Percentiles rank a stretch among this genome's conserved stretches.
Conservation (phyloP, 2,329 filamentous ascomycete species). For the Ophiocordyceps camponoti-rufipedis region DNA sequence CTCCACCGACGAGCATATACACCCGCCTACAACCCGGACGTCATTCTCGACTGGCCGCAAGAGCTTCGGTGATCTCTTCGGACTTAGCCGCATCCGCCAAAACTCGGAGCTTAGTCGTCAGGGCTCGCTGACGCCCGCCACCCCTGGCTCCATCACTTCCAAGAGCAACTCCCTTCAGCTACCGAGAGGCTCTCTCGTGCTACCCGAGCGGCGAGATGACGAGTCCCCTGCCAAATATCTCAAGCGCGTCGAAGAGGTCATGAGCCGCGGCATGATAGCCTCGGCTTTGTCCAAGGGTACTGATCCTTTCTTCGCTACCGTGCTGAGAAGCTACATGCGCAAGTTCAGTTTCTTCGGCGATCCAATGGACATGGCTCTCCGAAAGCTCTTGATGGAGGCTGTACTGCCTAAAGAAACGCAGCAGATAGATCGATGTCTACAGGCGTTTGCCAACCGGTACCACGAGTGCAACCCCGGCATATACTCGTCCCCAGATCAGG, state of each 20-base stretch:
- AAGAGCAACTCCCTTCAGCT: slow-evolving; percentile 74
- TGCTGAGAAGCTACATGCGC: slow-evolving; percentile 87
- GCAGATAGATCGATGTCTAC: slow-evolving; percentile 86
- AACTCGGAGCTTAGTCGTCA: slow-evolving; percentile 59
- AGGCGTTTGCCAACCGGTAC: slow-evolving; percentile 90
- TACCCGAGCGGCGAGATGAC: slow-evolving; percentile 68
- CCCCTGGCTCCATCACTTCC: slow-evolving; percentile 50
- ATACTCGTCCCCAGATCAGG: slow-evolving; percentile 76
- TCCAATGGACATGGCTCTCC: slow-evolving; percentile 92
- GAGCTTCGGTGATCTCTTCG: slow-evolving; percentile 82
- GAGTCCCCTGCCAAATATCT: slow-evolving; percentile 87
- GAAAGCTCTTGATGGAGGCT: slow-evolving; percentile 90
- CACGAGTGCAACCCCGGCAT: slow-evolving; percentile 97
- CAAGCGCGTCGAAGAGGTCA: slow-evolving; percentile 59
- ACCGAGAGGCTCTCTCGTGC: slow-evolving; percentile 47
- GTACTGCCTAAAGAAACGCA: slow-evolving; percentile 95
- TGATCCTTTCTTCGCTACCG: slow-evolving; percentile 66
- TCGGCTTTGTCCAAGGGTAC: slow-evolving; percentile 71
- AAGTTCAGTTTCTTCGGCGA: slow-evolving; percentile 91
- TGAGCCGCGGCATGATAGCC: slow-evolving; percentile 69
- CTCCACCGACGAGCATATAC: slow-evolving; percentile 51
- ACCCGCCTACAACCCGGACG: slow-evolving; percentile 50
- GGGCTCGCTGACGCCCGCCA: slow-evolving; percentile 49
- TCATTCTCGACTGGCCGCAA: slow-evolving; percentile 83
- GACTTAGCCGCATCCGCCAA: slow-evolving; percentile 59